Evolutionary conservation across 148 eudicot genomes (phyloP).

Genomic region (Drosera capensis): DNA sequence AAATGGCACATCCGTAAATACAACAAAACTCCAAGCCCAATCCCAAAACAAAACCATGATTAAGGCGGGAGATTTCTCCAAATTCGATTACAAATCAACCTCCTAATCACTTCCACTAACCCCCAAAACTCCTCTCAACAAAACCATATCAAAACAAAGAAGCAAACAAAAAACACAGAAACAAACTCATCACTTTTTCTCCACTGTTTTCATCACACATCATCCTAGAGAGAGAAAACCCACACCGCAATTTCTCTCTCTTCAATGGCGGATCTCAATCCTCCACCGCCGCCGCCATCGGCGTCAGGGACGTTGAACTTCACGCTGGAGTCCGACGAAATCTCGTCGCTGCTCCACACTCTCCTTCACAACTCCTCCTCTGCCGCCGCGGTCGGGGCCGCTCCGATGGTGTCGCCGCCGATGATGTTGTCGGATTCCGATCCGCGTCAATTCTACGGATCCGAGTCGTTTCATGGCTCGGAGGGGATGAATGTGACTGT

Average conservation of each 20-base stretch:
- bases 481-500: constrained; percentile 7
- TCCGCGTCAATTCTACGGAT: constrained; percentile 8
- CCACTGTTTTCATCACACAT: no score
- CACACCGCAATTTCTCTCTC: constrained; percentile 4
- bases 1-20: background rate
- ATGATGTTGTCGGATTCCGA: constrained; percentile 1
- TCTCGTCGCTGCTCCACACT: constrained; percentile 43
- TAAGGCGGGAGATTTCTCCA: constrained; percentile 23
- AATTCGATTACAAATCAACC: background rate
- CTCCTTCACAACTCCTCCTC: constrained; percentile 36
- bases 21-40: no score
- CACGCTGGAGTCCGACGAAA: constrained; percentile 46
- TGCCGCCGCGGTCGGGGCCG: background rate
- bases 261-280: background rate
- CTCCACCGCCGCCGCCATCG: constrained; percentile 1
- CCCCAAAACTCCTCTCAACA: no score
- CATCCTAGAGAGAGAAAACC: background rate
- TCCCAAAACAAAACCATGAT: constrained; percentile 5
- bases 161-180: no score
- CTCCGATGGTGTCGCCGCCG: constrained; percentile 1
- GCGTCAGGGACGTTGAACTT: constrained; percentile 2
- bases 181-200: no score
- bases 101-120: background rate
- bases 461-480: constrained; percentile 3
- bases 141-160: no score